Evolutionary conservation across 768 basidiomycete species (phyloP).

Genomic region (Leucocoprinus birnbaumii): DNA sequence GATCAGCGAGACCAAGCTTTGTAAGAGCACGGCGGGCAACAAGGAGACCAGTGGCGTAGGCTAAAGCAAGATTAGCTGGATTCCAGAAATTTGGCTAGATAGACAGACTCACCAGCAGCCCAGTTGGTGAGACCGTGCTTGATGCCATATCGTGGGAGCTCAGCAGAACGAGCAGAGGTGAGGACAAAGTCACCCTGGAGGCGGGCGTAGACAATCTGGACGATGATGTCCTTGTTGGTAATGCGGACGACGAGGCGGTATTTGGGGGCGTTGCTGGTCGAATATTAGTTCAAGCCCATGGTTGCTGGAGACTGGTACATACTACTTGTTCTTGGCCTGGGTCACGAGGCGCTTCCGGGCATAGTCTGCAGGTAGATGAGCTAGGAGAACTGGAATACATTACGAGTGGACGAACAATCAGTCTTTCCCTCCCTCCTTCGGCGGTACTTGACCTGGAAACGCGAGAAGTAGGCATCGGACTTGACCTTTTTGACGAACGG

Average conservation of each 20-base stretch:
- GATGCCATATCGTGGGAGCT: constrained; percentile 95
- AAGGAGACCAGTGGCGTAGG: constrained; percentile 96
- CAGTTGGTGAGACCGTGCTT: constrained; percentile 99
- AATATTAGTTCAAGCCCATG: not conserved
- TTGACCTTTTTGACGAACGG: constrained; percentile 98
- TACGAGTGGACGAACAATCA: constrained; percentile 72
- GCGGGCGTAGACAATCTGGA: constrained; percentile 95
- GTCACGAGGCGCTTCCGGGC: constrained; percentile 95
- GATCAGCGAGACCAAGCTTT: constrained; percentile 96
- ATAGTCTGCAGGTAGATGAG: constrained; percentile 62
- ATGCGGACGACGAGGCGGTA: constrained; percentile 99
- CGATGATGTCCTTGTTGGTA: constrained; percentile 96
- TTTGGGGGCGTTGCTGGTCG: constrained; percentile 86
- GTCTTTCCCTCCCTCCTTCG: constrained; percentile 98
- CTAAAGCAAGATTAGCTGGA: constrained; percentile 31
- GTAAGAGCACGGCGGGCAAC: constrained; percentile 91
- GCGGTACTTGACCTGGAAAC: constrained; percentile 98
- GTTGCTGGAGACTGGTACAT: constrained; percentile 21
- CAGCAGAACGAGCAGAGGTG: constrained; percentile 81
- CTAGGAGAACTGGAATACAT: not conserved
- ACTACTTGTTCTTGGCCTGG: constrained; percentile 99
- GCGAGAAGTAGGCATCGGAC: constrained; percentile 95
- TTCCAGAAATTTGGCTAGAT: constrained; percentile 3
- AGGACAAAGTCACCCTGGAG: constrained; percentile 96
- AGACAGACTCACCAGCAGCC: constrained; percentile 70